Percentiles rank a stretch among this genome's conserved stretches.
These are phyloP conservation scores for Fusarium irregulare DNA, from an alignment of 2,329 filamentous ascomycete species.

Conservation along the genomic window DNA sequence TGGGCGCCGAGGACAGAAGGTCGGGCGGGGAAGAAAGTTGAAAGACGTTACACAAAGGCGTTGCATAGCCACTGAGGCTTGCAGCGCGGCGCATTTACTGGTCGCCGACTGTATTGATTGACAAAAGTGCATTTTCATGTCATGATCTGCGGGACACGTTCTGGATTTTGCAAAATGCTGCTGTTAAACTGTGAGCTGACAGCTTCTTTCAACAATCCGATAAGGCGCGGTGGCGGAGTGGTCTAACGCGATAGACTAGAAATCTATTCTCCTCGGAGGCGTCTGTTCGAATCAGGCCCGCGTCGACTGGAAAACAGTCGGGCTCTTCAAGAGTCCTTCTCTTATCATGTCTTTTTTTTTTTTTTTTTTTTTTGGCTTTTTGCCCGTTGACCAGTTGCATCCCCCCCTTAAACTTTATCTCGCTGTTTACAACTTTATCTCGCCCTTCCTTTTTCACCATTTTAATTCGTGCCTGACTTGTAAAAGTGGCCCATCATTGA, in stretches of 20 bases:
- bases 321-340: neutral
- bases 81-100: neutral
- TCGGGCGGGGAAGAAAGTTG: neutral
- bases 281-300: slow-evolving; percentile 10
- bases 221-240: slow-evolving; percentile 6
- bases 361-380: neutral
- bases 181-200: accelerated
- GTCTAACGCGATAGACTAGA: slow-evolving; percentile 11
- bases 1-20: too few relatives aligned
- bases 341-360: neutral
- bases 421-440: too few relatives aligned
- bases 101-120: too few relatives aligned
- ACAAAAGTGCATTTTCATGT: neutral
- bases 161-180: too few relatives aligned
- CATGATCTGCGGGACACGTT: too few relatives aligned
- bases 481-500: neutral
- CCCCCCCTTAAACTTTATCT: accelerated
- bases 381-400: accelerated
- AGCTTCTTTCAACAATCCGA: neutral
- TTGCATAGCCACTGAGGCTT: neutral
- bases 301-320: slow-evolving; percentile 6
- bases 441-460: too few relatives aligned
- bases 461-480: neutral
- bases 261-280: slow-evolving; percentile 8
- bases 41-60: neutral